Base-by-base conservation (phyloP, 2,329 filamentous ascomycete genomes). In the Aspergillus amoenus region DNA sequence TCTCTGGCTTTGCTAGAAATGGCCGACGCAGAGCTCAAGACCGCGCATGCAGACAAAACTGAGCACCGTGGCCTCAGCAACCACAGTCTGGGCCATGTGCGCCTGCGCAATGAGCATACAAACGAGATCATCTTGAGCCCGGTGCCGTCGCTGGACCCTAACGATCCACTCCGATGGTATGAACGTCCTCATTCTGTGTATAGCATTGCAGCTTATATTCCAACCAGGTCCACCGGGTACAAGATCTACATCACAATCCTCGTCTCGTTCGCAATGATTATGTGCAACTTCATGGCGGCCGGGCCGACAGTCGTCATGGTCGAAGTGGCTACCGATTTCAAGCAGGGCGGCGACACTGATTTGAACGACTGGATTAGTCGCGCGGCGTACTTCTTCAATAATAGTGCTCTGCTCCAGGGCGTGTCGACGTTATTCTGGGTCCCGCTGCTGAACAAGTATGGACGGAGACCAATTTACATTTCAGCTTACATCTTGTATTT, bases 271-370 rank as follows among this genome's bases (percentile, higher is more conserved):
- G 80, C 82, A 47, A 82, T 84, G 70, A 75, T 82, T 59, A 76
- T 84, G 68, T 81, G 77, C 70, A 84, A 84, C 67, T 84, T 84
- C 61, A 69, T 84, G 4, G 81, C 82, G 0, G 82, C 81, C n/a
- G 82, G 76, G 0, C 82, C 82, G 3, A 77, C 78, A 3, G 78
- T 84, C 30, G 81, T 80, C 53, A 79, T 84, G 41, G 68, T 80
- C 11, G 63, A 74, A 3, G 81, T 78, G 4, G 77, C 81, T 3
- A 61, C 75, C 7, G 73, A 77, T 58, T 82, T 82, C 69, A 81
- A 79, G 57, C 79, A 78, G 3, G 63, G 69, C 75, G 58, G 13
- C 5, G 44, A 45, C 18, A 39, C 56, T 2, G 18, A 44, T 4
- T 34, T 54, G 4, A 34, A 12, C 12, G 39, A 52, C 44, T 40